phyloP scores from a whole-genome alignment of 176 grass and related monocot species.

The Carex pumila region DNA sequence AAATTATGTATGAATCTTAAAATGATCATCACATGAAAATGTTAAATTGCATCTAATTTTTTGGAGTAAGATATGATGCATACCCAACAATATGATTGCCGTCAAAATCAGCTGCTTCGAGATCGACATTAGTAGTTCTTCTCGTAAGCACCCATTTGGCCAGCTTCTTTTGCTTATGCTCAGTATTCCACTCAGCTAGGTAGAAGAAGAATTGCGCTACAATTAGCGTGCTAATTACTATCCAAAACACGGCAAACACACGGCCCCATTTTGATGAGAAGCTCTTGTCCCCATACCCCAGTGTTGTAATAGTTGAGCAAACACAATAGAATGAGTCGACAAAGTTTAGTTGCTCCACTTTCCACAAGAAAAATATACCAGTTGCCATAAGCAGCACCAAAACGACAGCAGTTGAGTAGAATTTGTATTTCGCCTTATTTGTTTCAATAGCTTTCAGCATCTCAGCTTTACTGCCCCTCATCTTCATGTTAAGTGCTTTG shows the following conservation, averaged over 20 bases:
- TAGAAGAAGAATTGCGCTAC: conserved; percentile 79
- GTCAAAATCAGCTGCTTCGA: conserved; percentile 89
- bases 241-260: conserved; percentile 78
- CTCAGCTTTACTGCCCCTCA: conserved; percentile 38
- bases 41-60: conserved; percentile 13
- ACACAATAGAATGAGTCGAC: conserved; percentile 89
- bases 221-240: conserved; percentile 55
- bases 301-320: conserved; percentile 76
- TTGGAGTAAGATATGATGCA: conserved; percentile 9
- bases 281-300: conserved; percentile 80
- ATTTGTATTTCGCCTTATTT: conserved; percentile 65
- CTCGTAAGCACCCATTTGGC: conserved; percentile 74
- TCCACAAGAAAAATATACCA: conserved; percentile 71
- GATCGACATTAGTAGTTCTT: conserved; percentile 58
- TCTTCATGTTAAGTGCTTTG: conserved; percentile 58
- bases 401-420: conserved; percentile 44
- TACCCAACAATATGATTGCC: conserved; percentile 47
- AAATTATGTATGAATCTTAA: background rate
- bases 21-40: background rate
- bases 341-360: conserved; percentile 65
- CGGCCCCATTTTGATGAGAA: conserved; percentile 63
- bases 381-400: conserved; percentile 27
- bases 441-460: conserved; percentile 46
- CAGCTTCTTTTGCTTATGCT: conserved; percentile 63
- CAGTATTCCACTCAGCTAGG: conserved; percentile 64